Percentiles rank a stretch among this genome's conserved stretches.
These are phyloP conservation scores for Pleurotus tuoliensis DNA, from an alignment of 768 basidiomycete genomes.

Conservation along the genomic window DNA sequence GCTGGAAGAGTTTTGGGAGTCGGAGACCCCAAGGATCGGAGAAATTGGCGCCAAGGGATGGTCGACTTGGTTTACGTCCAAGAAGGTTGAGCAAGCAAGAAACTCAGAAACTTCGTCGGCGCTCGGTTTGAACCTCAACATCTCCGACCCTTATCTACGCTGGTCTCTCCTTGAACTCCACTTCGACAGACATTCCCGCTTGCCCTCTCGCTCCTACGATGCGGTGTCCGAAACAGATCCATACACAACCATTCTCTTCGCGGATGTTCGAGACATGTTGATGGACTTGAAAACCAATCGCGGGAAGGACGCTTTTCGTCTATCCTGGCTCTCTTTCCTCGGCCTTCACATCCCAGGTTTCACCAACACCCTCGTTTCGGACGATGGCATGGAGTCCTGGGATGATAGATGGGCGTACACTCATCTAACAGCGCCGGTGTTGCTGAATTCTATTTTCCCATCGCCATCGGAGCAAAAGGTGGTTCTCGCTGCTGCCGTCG, in stretches of 20 bases:
- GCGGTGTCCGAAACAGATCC: slow-evolving; percentile 54
- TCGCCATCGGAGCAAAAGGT: slow-evolving; percentile 21
- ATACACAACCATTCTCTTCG: slow-evolving; percentile 67
- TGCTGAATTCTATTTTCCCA: slow-evolving; percentile 54
- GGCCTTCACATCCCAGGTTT: slow-evolving; percentile 75
- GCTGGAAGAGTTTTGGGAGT: slow-evolving; percentile 84
- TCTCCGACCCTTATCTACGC: slow-evolving; percentile 60
- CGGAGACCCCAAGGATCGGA: slow-evolving; percentile 72
- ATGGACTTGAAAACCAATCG: slow-evolving; percentile 39
- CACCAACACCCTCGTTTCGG: slow-evolving; percentile 31
- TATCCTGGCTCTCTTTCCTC: slow-evolving; percentile 66
- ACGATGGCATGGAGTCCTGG: slow-evolving; percentile 29
- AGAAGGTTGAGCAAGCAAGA: slow-evolving; percentile 28
- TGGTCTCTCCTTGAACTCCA: slow-evolving; percentile 61
- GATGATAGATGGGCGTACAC: slow-evolving; percentile 68
- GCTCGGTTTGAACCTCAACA: slow-evolving; percentile 11
- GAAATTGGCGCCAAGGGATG: slow-evolving; percentile 67
- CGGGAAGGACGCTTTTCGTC: slow-evolving; percentile 55
- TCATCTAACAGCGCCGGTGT: slow-evolving; percentile 39
- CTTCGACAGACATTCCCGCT: slow-evolving; percentile 36
- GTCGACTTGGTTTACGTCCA: slow-evolving; percentile 53
- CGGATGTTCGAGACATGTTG: slow-evolving; percentile 62
- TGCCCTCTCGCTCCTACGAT: slow-evolving; percentile 56
- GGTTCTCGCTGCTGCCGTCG: slow-evolving; percentile 54
- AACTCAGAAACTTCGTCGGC: slow-evolving; percentile 9